A percentile compares a stretch with the other conserved stretches of the same genome.
phyloP scores from a whole-genome alignment of 768 basidiomycete genomes.

The Pleurotus eryngii region DNA sequence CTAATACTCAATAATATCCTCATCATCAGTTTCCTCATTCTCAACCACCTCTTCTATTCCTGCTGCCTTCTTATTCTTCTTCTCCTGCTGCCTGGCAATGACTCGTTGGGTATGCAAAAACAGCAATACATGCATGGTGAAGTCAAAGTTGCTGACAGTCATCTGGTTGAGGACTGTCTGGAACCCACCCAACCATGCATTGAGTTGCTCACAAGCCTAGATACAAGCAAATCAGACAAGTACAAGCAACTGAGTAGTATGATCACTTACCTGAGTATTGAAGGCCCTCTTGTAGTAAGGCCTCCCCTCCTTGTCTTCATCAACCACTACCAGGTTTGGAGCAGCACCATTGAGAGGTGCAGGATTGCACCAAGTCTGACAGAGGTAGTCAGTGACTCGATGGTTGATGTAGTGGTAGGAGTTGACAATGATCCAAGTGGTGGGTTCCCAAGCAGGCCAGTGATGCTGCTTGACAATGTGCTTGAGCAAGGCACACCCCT shows the following conservation, averaged over 20 bases:
- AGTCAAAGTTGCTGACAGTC: slow-evolving; percentile 19
- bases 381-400: slow-evolving; percentile 20
- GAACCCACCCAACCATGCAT: slow-evolving; percentile 29
- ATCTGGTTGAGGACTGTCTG: slow-evolving; percentile 25
- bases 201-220: slow-evolving; percentile 28
- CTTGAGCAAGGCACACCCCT: slow-evolving; percentile 18
- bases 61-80: too few species aligned
- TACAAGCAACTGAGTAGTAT: slow-evolving; percentile 9
- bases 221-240: slow-evolving; percentile 7
- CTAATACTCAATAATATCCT: background rate
- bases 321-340: slow-evolving; percentile 25
- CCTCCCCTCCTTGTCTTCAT: slow-evolving; percentile 17
- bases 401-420: slow-evolving; percentile 24
- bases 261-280: slow-evolving; percentile 21
- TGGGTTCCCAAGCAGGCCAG: slow-evolving; percentile 11
- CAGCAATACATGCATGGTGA: background rate
- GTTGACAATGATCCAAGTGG: slow-evolving; percentile 22
- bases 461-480: slow-evolving; percentile 7
- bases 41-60: background rate
- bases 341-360: slow-evolving; percentile 24
- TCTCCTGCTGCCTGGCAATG: background rate
- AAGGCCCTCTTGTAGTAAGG: slow-evolving; percentile 20
- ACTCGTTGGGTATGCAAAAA: slow-evolving; percentile 4
- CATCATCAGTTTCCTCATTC: background rate
- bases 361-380: slow-evolving; percentile 28